Base-by-base conservation (phyloP, 768 basidiomycete species). In the Rhodotorula sphaerocarpa region DNA sequence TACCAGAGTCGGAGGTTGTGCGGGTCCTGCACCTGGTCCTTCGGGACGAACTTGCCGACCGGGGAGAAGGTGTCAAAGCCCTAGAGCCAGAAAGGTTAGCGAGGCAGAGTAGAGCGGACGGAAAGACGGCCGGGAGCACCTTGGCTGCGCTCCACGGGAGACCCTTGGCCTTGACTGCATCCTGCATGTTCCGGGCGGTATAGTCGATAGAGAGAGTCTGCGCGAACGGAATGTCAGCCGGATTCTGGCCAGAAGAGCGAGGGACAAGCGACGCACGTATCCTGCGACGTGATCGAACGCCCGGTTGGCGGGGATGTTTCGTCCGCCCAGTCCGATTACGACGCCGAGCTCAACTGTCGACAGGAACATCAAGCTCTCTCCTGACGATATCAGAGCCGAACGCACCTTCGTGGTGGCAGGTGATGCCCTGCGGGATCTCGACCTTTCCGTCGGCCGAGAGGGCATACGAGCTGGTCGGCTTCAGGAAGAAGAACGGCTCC, bases 401-500 rank as follows among this genome's bases (percentile, higher is more conserved):
- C 59, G 56, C 25, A 88, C 92, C 90, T 83, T 97, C 95, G 74
- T 97, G 85, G 70, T 97, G 93, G 27, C 86, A 86, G 6, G 84
- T 70, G 41, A 92, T 80, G 9, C 92, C 92, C 31, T 73, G 76
- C 0, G 95, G 95, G 41, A 96, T 86, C 77, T 96, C 88, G 25
- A 97, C 77, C 41, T 81, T 80, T 2, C 88, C 90, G 0, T 87
- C 88, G 21, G 83, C 82, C 27, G 78, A 33, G 39, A 58, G 33
- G 72, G 28, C 72, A 73, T 92, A 97, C 73, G 86, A 89, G 18
- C 86, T 84, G 7, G 95, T 97, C 12, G 93, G 95, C 76, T 99
- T 99, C 31, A 97, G 78, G 79, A 99, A 99, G 82, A 96, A 92
- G 80, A 99, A 96, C 0, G 95, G 95, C 73, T 96, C 92, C 74